These are phyloP conservation scores for Sporothrix mexicana DNA, from an alignment of 2,329 filamentous ascomycete species.

Conservation along the genomic window DNA sequence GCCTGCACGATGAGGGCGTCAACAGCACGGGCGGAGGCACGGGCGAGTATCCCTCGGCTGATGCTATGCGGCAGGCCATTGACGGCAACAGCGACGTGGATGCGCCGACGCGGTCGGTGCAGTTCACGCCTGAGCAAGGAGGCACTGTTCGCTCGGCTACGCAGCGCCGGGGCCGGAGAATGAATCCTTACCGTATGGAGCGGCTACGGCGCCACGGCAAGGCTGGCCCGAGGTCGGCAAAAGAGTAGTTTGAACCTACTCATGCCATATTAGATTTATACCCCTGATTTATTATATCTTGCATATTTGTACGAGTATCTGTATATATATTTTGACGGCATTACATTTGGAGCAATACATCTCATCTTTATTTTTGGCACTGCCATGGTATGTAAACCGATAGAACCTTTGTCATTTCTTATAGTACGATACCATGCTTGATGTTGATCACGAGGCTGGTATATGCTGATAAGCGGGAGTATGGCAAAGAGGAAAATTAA, in stretches of 20 bases:
- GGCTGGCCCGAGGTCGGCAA: background rate
- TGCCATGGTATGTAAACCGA: background rate
- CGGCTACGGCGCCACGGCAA: conserved; percentile 6
- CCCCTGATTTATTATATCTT: conserved; percentile 27
- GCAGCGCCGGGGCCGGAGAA: background rate
- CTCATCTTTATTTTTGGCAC: conserved; percentile 21
- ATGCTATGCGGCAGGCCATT: background rate
- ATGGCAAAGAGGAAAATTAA: too few species aligned
- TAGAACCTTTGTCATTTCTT: background rate
- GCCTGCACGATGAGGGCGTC: background rate
- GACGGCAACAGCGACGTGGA: background rate
- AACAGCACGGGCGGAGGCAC: too few species aligned
- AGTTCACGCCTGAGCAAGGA: background rate
- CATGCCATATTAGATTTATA: conserved; percentile 25
- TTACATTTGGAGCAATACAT: conserved; percentile 18
- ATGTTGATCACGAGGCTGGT: background rate
- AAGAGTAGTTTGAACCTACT: background rate
- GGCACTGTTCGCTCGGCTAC: background rate
- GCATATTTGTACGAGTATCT: background rate
- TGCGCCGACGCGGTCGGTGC: background rate
- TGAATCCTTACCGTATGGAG: too few species aligned
- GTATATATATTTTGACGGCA: conserved; percentile 18
- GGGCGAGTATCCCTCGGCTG: background rate
- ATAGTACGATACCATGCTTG: too few species aligned
- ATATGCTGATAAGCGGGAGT: background rate